phyloP scores from a whole-genome alignment of 129 eudicot species.

The Gnaphalium uliginosum region DNA sequence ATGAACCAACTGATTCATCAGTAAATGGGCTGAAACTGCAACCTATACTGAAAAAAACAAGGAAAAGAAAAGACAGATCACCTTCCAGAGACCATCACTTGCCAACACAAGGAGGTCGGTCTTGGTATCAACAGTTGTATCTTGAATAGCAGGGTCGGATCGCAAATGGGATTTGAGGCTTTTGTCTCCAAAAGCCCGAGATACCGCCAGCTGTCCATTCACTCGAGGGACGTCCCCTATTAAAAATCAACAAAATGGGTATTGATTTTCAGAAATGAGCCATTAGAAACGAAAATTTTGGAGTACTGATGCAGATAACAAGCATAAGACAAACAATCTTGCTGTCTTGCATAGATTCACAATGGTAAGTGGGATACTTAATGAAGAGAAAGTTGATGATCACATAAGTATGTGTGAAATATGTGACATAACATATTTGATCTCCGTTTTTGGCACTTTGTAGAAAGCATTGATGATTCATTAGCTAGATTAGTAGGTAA shows the following conservation, averaged over 20 bases:
- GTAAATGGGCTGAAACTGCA: not conserved
- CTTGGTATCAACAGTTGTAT: conserved; percentile 43
- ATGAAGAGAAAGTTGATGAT: not conserved
- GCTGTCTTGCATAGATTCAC: not conserved
- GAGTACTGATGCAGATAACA: not conserved
- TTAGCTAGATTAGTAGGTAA: not conserved
- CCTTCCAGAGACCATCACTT: conserved; percentile 88
- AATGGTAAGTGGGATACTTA: not conserved
- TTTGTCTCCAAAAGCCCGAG: conserved; percentile 81
- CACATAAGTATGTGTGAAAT: not conserved
- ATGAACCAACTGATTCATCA: not conserved
- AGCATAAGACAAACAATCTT: no score
- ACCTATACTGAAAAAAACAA: not conserved
- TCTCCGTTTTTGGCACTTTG: not conserved
- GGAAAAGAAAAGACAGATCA: conserved; percentile 16
- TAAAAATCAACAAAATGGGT: conserved; percentile 15
- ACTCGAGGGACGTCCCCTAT: conserved; percentile 77
- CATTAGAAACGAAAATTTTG: not conserved
- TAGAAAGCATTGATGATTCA: not conserved
- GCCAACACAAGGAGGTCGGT: conserved; percentile 67
- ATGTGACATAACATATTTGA: not conserved
- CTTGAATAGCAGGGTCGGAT: conserved; percentile 66
- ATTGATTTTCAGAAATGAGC: not conserved
- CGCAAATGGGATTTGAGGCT: conserved; percentile 65
- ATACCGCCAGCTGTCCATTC: conserved; percentile 73